Conservation (phyloP, 345 rosid genomes). For the rapeseed (Brassica napus) region DNA sequence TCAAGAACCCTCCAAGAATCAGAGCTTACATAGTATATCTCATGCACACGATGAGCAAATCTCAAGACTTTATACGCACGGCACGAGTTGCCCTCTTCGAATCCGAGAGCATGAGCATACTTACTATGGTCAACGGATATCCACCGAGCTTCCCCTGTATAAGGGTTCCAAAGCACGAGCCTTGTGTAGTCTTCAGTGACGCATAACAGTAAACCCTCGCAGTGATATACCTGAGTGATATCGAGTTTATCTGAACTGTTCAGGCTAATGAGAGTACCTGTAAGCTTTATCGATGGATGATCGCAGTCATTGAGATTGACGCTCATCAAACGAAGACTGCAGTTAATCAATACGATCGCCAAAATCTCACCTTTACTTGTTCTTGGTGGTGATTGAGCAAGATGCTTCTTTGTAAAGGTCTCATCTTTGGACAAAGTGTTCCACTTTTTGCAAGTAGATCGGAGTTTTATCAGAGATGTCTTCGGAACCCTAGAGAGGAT, state of each 20-base stretch:
- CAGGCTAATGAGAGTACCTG: background rate
- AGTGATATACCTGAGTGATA: background rate
- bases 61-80: slow-evolving; percentile 6
- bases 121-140: background rate
- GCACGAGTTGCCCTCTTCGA: background rate
- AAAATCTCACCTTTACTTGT: background rate
- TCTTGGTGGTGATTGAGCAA: background rate
- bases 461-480: background rate
- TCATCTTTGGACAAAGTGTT: background rate
- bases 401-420: slow-evolving; percentile 6
- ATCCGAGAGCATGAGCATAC: slow-evolving; percentile 1
- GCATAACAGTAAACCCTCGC: slow-evolving; percentile 20
- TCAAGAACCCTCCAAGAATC: slow-evolving; percentile 18
- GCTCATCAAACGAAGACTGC: background rate
- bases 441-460: background rate
- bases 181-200: background rate
- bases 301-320: background rate
- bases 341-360: background rate
- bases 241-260: background rate
- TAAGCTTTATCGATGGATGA: background rate
- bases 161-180: slow-evolving; percentile 26
- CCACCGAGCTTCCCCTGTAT: background rate
- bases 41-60: background rate
- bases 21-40: background rate
- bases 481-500: background rate